A percentile compares a stretch with the other conserved stretches of the same genome.
phyloP scores from a whole-genome alignment of 1,284 basidiomycete genomes.

The Blastosporella zonata region DNA sequence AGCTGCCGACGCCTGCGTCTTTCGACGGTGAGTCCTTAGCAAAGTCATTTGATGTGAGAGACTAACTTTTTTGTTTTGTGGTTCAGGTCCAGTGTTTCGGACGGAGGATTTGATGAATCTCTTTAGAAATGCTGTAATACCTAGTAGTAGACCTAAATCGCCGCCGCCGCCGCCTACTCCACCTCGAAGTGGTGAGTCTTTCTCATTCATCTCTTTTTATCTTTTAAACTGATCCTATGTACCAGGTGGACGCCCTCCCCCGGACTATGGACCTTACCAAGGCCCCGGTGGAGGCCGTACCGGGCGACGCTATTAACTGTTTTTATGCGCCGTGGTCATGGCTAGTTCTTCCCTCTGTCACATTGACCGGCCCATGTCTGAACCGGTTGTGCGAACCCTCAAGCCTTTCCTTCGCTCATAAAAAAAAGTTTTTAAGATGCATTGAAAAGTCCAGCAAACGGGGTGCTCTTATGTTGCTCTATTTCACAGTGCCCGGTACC shows the following conservation, averaged over 20 bases:
- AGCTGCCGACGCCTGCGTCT: constrained; percentile 62
- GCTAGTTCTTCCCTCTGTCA: too few species aligned
- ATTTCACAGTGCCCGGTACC: too few species aligned
- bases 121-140: constrained; percentile 74
- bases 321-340: too few species aligned
- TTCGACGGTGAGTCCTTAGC: constrained; percentile 69
- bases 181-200: constrained; percentile 37
- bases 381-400: too few species aligned
- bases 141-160: constrained; percentile 49
- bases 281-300: constrained; percentile 43
- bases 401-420: too few species aligned
- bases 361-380: too few species aligned
- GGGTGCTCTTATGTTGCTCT: too few species aligned
- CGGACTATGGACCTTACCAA: constrained; percentile 70
- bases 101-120: constrained; percentile 84
- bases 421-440: too few species aligned
- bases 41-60: not conserved
- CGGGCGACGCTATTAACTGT: constrained; percentile 23
- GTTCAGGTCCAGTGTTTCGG: constrained; percentile 77
- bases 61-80: constrained; percentile 14
- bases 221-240: constrained; percentile 1
- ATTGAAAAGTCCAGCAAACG: too few species aligned
- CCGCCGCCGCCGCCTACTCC: constrained; percentile 55
- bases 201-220: constrained; percentile 4
- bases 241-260: constrained; percentile 56